These are phyloP conservation scores for Hemileccinum impolitum DNA, from an alignment of 768 basidiomycete genomes.

Conservation along the genomic window DNA sequence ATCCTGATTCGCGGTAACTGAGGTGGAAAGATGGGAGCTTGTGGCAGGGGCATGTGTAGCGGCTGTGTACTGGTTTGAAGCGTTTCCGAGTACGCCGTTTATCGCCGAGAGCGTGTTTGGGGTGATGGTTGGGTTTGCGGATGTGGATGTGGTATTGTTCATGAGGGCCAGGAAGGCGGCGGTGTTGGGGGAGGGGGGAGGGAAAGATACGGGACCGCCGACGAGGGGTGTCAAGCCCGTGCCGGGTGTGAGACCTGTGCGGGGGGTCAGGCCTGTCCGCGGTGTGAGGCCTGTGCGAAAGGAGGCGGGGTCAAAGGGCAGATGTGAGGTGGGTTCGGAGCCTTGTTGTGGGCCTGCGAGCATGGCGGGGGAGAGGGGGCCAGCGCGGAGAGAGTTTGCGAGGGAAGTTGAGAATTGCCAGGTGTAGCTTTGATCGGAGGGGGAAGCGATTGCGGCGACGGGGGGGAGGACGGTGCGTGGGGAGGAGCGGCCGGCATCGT, in stretches of 20 bases:
- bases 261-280: slow-evolving; percentile 79
- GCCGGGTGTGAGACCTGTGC: slow-evolving; percentile 75
- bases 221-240: slow-evolving; percentile 81
- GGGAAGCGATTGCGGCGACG: slow-evolving; percentile 68
- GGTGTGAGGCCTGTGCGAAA: slow-evolving; percentile 89
- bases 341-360: slow-evolving; percentile 77
- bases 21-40: slow-evolving; percentile 35
- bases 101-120: slow-evolving; percentile 59
- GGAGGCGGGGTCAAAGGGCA: slow-evolving; percentile 63
- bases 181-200: slow-evolving; percentile 83
- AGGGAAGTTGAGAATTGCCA: slow-evolving; percentile 66
- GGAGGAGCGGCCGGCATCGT: slow-evolving; percentile 33
- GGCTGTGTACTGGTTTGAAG: slow-evolving; percentile 24
- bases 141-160: slow-evolving; percentile 46
- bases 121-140: slow-evolving; percentile 49
- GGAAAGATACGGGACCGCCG: slow-evolving; percentile 71
- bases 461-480: slow-evolving; percentile 80
- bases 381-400: slow-evolving; percentile 80
- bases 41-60: slow-evolving; percentile 33
- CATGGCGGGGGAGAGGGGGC: slow-evolving; percentile 96
- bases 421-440: slow-evolving; percentile 43
- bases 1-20: slow-evolving; percentile 34
- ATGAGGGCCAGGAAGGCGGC: slow-evolving; percentile 92
- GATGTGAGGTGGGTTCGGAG: slow-evolving; percentile 34
- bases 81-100: slow-evolving; percentile 65